These are phyloP conservation scores for Penicillium fuscoglaucum DNA, from an alignment of 2,329 filamentous ascomycete genomes.

Conservation along the genomic window DNA sequence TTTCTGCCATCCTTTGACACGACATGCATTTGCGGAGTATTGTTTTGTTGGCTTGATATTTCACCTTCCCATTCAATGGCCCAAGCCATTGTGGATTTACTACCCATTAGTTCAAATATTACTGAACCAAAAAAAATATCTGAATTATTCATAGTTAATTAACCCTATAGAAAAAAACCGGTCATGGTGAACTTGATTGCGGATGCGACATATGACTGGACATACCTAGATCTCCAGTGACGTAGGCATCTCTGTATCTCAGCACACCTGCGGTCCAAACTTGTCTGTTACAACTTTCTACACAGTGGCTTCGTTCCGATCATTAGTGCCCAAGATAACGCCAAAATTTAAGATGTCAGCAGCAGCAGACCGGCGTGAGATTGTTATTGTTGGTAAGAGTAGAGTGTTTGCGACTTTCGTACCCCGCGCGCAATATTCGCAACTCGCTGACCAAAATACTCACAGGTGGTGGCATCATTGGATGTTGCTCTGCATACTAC, in stretches of 20 bases:
- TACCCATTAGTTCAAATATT: constrained; percentile 6
- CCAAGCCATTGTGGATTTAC: constrained; percentile 12
- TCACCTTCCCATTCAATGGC: constrained; percentile 10
- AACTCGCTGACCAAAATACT: constrained; percentile 17
- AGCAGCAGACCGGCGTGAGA: constrained; percentile 36
- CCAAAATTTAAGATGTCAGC: constrained; percentile 33
- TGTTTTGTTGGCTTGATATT: constrained; percentile 16
- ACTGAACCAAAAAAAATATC: not conserved
- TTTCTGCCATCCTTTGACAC: constrained; percentile 15
- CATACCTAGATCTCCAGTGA: constrained; percentile 24
- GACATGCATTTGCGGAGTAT: constrained; percentile 37
- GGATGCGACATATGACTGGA: constrained; percentile 30
- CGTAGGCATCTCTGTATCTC: constrained; percentile 25
- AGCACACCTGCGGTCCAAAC: constrained; percentile 5
- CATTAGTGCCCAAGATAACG: constrained; percentile 17
- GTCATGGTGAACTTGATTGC: constrained; percentile 1
- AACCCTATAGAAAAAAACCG: not conserved
- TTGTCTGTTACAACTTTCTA: constrained; percentile 1
- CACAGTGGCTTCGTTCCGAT: constrained; percentile 28
- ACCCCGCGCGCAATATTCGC: constrained; percentile 25
- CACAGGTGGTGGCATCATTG: constrained; percentile 86
- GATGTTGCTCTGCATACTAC: constrained; percentile 87
- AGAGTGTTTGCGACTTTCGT: constrained; percentile 5
- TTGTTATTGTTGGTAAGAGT: constrained; percentile 43
- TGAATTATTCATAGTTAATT: not conserved